phyloP scores from a whole-genome alignment of 768 basidiomycete species.

The Tulasnella sp. region DNA sequence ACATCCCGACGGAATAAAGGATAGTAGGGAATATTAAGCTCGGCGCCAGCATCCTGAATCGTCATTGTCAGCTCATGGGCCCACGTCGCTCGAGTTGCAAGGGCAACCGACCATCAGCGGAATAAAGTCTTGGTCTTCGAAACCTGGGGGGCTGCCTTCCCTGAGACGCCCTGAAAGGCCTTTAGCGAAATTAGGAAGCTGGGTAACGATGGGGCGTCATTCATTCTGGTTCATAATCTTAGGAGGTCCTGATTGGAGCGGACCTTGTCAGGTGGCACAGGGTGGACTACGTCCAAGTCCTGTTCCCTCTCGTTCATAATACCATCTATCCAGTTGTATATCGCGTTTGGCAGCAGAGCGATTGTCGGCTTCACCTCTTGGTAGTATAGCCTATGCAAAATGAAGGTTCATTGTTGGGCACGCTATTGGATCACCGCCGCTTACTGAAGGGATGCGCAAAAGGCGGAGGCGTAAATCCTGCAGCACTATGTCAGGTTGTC shows the following conservation, averaged over 20 bases:
- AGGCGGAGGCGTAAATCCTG: conserved; percentile 43
- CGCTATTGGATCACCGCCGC: background rate
- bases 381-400: conserved; percentile 41
- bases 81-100: background rate
- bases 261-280: conserved; percentile 42
- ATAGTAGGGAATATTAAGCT: conserved; percentile 43
- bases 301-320: conserved; percentile 39
- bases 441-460: conserved; percentile 42
- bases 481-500: background rate
- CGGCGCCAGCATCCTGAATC: conserved; percentile 43
- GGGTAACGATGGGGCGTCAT: background rate
- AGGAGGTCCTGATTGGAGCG: background rate
- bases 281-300: conserved; percentile 41
- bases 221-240: background rate
- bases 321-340: conserved; percentile 30
- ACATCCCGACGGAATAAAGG: conserved; percentile 41
- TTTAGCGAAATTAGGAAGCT: conserved; percentile 44
- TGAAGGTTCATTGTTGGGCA: background rate
- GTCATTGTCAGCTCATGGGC: background rate
- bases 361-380: conserved; percentile 42
- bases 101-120: conserved; percentile 40
- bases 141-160: conserved; percentile 36
- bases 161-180: conserved; percentile 38
- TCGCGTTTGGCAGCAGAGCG: conserved; percentile 36
- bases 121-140: conserved; percentile 41